These are phyloP conservation scores for Oryza meyeriana DNA, from an alignment of 176 grass and related monocot species.

Conservation along the genomic window DNA sequence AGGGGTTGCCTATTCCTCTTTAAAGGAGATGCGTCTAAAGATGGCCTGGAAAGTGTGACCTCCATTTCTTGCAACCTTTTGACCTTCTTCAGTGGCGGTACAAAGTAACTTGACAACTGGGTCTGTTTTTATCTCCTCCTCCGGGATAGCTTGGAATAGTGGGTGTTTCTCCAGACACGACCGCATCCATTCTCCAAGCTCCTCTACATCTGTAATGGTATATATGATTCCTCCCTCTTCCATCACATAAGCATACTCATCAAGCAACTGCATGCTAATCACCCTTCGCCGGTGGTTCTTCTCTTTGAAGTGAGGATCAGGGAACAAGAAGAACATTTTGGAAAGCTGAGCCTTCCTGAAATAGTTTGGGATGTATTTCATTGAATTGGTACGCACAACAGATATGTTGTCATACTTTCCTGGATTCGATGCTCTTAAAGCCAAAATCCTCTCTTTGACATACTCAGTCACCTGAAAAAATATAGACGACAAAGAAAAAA, in stretches of 20 bases:
- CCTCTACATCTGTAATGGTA: slow-evolving; percentile 85
- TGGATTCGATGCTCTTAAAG: slow-evolving; percentile 65
- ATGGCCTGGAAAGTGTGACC: slow-evolving; percentile 85
- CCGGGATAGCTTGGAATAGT: slow-evolving; percentile 54
- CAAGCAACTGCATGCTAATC: slow-evolving; percentile 75
- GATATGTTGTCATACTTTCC: slow-evolving; percentile 85
- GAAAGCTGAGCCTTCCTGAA: slow-evolving; percentile 83
- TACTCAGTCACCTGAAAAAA: slow-evolving; percentile 82
- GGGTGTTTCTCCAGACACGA: slow-evolving; percentile 81
- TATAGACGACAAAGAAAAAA: background rate
- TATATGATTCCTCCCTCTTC: slow-evolving; percentile 84
- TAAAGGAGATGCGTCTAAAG: slow-evolving; percentile 56
- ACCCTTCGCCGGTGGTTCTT: slow-evolving; percentile 90
- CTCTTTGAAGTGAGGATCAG: slow-evolving; percentile 97
- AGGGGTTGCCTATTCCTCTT: slow-evolving; percentile 33
- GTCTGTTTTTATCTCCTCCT: slow-evolving; percentile 57
- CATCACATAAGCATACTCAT: slow-evolving; percentile 95
- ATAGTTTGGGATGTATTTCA: slow-evolving; percentile 96
- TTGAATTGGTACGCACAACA: slow-evolving; percentile 93
- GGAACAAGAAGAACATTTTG: slow-evolving; percentile 98
- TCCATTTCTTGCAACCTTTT: slow-evolving; percentile 87
- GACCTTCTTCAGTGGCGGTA: slow-evolving; percentile 83
- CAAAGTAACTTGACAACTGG: slow-evolving; percentile 68
- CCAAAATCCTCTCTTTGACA: slow-evolving; percentile 92
- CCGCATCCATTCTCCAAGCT: slow-evolving; percentile 87